phyloP scores from a whole-genome alignment of 225 moss, liverwort and hornwort genomes.

The Rhytidiadelphus loreus region DNA sequence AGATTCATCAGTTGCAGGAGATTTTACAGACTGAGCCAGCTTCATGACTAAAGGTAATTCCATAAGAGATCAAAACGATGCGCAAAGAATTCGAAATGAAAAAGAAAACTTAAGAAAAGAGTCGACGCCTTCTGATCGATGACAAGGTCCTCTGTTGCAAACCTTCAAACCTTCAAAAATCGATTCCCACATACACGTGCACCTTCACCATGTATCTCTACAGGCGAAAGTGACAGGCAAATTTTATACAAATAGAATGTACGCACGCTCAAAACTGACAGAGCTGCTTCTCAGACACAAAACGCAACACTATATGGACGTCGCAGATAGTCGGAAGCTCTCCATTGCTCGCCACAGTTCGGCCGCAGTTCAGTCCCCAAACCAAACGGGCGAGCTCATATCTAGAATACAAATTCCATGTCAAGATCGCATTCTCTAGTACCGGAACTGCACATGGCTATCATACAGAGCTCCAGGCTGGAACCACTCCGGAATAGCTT shows the following conservation, averaged over 20 bases:
- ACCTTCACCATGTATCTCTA: neutral
- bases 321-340: neutral
- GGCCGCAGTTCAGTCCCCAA: too few species aligned
- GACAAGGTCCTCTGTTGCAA: neutral
- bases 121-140: too few species aligned
- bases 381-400: neutral
- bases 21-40: neutral
- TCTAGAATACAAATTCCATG: neutral
- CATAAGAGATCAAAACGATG: neutral
- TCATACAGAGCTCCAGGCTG: neutral
- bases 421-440: neutral
- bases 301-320: neutral
- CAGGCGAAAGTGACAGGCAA: neutral
- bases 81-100: neutral
- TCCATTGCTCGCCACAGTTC: neutral
- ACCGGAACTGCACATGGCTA: conserved; percentile 1
- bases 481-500: conserved; percentile 8
- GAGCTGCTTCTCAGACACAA: neutral
- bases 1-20: neutral
- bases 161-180: neutral
- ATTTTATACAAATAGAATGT: neutral
- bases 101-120: neutral
- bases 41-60: neutral
- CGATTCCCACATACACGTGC: neutral
- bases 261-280: neutral